Conservation (phyloP, 805 yeast genomes). For the Cyberlindnera mycetangii region DNA sequence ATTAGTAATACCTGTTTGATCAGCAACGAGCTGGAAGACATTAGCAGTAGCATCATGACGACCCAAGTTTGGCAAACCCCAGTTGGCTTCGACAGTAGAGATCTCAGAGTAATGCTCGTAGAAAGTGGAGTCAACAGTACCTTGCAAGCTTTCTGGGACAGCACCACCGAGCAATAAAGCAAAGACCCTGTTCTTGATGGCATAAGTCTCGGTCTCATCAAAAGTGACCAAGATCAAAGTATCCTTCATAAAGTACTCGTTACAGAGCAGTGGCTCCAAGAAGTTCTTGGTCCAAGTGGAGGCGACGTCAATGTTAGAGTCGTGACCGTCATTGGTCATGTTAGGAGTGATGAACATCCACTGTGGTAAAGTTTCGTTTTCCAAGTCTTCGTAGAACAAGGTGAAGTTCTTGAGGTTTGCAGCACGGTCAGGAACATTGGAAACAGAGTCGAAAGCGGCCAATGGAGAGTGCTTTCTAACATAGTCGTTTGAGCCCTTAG, state of each 20-base stretch:
- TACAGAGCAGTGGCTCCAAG: conserved; percentile 41
- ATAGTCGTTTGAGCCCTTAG: conserved; percentile 43
- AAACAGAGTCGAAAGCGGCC: conserved; percentile 39
- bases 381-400: conserved; percentile 39
- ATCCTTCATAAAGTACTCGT: conserved; percentile 46
- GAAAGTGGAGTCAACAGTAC: conserved; percentile 45
- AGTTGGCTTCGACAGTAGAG: conserved; percentile 49
- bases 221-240: conserved; percentile 44
- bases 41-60: conserved; percentile 50
- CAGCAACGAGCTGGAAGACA: conserved; percentile 42
- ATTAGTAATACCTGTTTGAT: conserved; percentile 32
- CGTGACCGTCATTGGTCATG: conserved; percentile 53
- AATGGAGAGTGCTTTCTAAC: conserved; percentile 54
- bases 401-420: conserved; percentile 47
- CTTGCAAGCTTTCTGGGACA: conserved; percentile 35
- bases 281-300: conserved; percentile 45
- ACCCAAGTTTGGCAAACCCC: conserved; percentile 47
- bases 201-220: conserved; percentile 45
- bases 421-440: conserved; percentile 34
- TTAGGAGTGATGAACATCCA: conserved; percentile 53
- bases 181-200: conserved; percentile 43
- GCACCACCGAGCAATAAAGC: conserved; percentile 47
- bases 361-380: conserved; percentile 43
- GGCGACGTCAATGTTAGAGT: conserved; percentile 43
- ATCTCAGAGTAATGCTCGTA: conserved; percentile 52